Evolutionary conservation across 176 grass and related monocot species (phyloP), one percentile per base, ranked within the genome.

Genomic region (Triticum aestivum): DNA sequence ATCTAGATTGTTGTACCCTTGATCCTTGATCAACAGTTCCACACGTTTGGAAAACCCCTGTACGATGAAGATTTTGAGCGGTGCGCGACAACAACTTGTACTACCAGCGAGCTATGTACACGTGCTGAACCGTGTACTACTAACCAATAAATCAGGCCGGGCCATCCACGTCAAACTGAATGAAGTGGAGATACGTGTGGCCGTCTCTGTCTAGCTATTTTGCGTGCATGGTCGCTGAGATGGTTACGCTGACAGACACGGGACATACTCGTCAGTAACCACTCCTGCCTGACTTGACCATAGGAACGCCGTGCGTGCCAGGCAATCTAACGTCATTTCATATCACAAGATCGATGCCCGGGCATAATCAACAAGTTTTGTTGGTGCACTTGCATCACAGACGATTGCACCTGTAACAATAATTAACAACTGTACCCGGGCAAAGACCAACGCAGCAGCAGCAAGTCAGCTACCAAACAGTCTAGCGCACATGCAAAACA

Each of bases 391-490:
- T 6, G 27, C 3, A 37, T 61, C 68, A 54, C 47, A 59, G 8
- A 41, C 5, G 15, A 65, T 63, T 5, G 17, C 39, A 83, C 52
- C 37, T 30, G 82, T 83, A 73, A 83, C 34, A 62, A 73, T 33
- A 82, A 29, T 12, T 27, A 58, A 54, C 14, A 11, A 14, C 14
- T 83, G 24, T 7, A 0, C 4, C 27, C 38, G 34, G 54, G 44
- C 82, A 11, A 85, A 76, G 44, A 65, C 75, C 76, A 80, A 29
- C 39, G 73, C 8, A 21, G 65, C 35, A 75, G 58, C 38, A 66
- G 21, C 58, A 11, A 76, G 37, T 20, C 45, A 49, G 10, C 15
- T 8, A 21, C 18, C 56, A 59, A 39, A 70, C 33, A 70, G 17
- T 35, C 32, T 21, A 69, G 8, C 67, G 18, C 72, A 38, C 79